These are phyloP conservation scores for Cyberlindnera mycetangii DNA, from an alignment of 805 yeast genomes.

Conservation along the genomic window DNA sequence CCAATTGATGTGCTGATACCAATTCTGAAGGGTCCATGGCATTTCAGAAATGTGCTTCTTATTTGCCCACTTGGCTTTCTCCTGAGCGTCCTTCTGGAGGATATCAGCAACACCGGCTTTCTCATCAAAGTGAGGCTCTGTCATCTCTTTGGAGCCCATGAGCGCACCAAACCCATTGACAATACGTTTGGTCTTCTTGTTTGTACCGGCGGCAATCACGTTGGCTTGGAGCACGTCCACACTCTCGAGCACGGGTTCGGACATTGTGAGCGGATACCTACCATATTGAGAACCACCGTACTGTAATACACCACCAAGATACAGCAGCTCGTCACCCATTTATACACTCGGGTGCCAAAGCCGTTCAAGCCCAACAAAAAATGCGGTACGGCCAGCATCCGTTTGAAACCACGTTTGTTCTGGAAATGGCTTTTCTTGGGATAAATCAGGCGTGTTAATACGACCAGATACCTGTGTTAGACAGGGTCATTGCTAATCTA, in stretches of 20 bases:
- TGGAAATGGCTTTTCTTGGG: too few species aligned
- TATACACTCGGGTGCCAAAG: too few species aligned
- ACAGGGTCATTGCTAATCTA: too few species aligned
- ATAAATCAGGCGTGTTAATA: too few species aligned
- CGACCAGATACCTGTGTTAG: too few species aligned
- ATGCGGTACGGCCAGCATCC: too few species aligned
- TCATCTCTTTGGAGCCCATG: constrained; percentile 80
- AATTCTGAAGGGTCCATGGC: constrained; percentile 72
- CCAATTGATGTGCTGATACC: constrained; percentile 80
- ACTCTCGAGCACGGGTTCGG: constrained; percentile 23
- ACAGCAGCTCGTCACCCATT: too few species aligned
- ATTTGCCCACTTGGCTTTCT: constrained; percentile 36
- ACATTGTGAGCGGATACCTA: too few species aligned
- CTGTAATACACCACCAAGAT: too few species aligned
- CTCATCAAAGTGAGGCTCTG: constrained; percentile 63
- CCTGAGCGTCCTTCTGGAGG: constrained; percentile 42
- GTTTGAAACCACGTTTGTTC: too few species aligned
- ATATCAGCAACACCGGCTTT: constrained; percentile 45
- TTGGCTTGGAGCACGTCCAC: constrained; percentile 70
- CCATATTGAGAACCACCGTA: too few species aligned
- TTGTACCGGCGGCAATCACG: constrained; percentile 79
- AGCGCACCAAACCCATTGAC: constrained; percentile 78
- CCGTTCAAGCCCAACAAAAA: too few species aligned
- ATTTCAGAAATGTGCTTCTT: constrained; percentile 65
- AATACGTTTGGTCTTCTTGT: constrained; percentile 64